phyloP scores from a whole-genome alignment of 306 rosid species.

The Leucaena leucocephala region DNA sequence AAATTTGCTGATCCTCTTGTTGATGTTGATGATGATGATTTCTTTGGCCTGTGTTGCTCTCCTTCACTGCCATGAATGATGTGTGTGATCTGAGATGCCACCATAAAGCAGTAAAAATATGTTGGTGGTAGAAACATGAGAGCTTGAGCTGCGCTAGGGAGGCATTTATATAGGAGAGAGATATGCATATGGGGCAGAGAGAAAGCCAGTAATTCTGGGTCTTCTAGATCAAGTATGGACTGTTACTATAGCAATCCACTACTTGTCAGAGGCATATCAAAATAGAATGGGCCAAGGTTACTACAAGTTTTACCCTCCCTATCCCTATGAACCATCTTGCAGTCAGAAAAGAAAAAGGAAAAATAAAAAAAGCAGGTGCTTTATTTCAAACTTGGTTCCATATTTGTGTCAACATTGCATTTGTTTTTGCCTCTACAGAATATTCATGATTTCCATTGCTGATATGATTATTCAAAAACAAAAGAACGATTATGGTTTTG shows the following conservation, averaged over 20 bases:
- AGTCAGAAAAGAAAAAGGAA: background rate
- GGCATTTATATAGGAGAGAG: constrained; percentile 22
- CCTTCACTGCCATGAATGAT: constrained; percentile 54
- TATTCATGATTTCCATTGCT: background rate
- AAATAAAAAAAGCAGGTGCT: background rate
- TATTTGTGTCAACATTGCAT: background rate
- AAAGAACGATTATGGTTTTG: constrained; percentile 3
- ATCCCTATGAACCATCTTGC: constrained; percentile 21
- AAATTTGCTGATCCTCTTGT: constrained; percentile 34
- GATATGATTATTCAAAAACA: background rate
- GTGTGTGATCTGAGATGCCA: constrained; percentile 25
- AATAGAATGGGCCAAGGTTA: constrained; percentile 50
- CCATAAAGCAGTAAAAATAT: constrained; percentile 31
- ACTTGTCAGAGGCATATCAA: constrained; percentile 49
- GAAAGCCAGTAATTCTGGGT: constrained; percentile 39
- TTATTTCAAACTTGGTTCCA: constrained; percentile 16
- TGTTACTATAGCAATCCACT: constrained; percentile 44
- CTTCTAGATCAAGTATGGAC: constrained; percentile 45
- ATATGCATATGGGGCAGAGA: constrained; percentile 15
- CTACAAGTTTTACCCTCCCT: constrained; percentile 40
- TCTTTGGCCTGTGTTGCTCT: constrained; percentile 43
- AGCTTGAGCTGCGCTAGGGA: constrained; percentile 21
- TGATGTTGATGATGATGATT: constrained; percentile 10
- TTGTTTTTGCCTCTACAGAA: constrained; percentile 14
- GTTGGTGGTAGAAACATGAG: constrained; percentile 34